These are phyloP conservation scores for Claviceps sp. DNA, from an alignment of 2,329 filamentous ascomycete species.

Conservation along the genomic window DNA sequence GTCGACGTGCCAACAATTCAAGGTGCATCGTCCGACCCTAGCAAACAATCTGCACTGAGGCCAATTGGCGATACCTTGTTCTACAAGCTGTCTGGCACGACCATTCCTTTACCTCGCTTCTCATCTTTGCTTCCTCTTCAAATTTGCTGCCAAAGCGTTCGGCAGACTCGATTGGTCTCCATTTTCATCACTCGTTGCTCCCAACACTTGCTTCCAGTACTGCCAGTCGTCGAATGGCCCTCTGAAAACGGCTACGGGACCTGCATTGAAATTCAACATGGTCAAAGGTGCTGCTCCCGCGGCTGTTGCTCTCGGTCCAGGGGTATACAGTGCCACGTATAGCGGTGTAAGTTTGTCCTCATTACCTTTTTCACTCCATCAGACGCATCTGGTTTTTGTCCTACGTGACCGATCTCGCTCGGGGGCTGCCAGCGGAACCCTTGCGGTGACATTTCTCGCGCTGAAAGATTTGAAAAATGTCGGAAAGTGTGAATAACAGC, in stretches of 20 bases:
- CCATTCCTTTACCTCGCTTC: background rate
- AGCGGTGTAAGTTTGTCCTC: conserved; percentile 43
- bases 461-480: background rate
- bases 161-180: too few relatives aligned
- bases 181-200: background rate
- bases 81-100: background rate
- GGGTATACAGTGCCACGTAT: conserved; percentile 56
- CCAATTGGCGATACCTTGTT: background rate
- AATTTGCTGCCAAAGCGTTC: too few relatives aligned
- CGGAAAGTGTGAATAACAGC: background rate
- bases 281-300: conserved; percentile 27
- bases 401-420: background rate
- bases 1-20: conserved; percentile 20
- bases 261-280: conserved; percentile 25
- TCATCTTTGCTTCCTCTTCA: background rate
- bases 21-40: conserved; percentile 13
- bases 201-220: background rate
- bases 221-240: background rate
- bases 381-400: background rate
- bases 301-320: conserved; percentile 23
- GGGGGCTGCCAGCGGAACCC: background rate
- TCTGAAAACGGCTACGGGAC: background rate
- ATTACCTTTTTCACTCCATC: background rate
- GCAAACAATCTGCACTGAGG: conserved; percentile 5
- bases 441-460: background rate